phyloP scores from a whole-genome alignment of 2,329 filamentous ascomycete species.

The Colletotrichum sp. region DNA sequence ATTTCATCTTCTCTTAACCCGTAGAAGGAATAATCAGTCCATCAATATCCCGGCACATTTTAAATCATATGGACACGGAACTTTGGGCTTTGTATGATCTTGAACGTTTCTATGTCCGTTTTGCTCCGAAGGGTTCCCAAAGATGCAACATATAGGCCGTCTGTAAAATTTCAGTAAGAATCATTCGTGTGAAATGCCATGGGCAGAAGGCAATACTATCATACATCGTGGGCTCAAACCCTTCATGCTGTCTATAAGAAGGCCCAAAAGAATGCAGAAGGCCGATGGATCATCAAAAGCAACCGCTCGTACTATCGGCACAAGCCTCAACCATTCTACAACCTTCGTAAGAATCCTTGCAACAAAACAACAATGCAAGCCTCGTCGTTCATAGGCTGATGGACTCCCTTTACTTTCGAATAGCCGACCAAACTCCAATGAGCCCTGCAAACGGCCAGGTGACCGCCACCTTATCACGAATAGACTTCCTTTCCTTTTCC shows the following conservation, averaged over 20 bases:
- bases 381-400: neutral
- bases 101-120: too few relatives aligned
- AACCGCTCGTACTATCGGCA: neutral
- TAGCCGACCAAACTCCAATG: conserved; percentile 19
- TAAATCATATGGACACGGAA: too few relatives aligned
- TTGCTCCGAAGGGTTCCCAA: too few relatives aligned
- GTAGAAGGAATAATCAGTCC: too few relatives aligned
- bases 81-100: too few relatives aligned
- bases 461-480: conserved; percentile 9
- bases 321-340: neutral
- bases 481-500: neutral
- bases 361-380: neutral
- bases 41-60: too few relatives aligned
- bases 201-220: neutral
- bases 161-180: neutral
- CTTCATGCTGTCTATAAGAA: neutral
- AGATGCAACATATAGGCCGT: neutral
- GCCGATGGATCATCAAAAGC: neutral
- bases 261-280: neutral
- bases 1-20: fast-evolving
- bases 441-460: conserved; percentile 19
- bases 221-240: neutral
- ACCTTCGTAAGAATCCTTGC: neutral
- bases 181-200: neutral
- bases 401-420: neutral